These are phyloP conservation scores for Teunomyces funiuensis DNA, from an alignment of 805 yeast species.

Conservation along the genomic window DNA sequence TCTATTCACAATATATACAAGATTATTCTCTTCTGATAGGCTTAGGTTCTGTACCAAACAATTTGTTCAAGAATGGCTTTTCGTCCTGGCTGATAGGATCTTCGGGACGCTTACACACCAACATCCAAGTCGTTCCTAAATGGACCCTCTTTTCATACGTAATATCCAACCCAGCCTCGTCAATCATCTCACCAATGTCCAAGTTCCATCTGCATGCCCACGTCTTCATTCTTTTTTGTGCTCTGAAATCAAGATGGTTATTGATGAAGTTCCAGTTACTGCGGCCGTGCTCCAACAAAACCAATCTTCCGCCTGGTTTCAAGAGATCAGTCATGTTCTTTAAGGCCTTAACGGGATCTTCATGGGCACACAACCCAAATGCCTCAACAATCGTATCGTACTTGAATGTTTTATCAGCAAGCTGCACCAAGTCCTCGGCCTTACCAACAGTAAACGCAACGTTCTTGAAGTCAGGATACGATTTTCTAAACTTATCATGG, in stretches of 20 bases:
- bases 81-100: conserved; percentile 51
- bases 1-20: conserved; percentile 8
- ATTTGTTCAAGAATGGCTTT: conserved; percentile 41
- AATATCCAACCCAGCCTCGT: conserved; percentile 78
- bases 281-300: conserved; percentile 90
- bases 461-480: conserved; percentile 63
- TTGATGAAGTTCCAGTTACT: conserved; percentile 79
- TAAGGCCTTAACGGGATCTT: conserved; percentile 84
- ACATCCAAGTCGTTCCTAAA: conserved; percentile 90
- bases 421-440: conserved; percentile 73
- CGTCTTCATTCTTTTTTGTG: conserved; percentile 76
- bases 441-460: conserved; percentile 89
- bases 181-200: conserved; percentile 85
- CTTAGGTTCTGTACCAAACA: conserved; percentile 37
- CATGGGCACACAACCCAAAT: conserved; percentile 93
- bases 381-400: conserved; percentile 94
- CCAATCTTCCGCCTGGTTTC: conserved; percentile 87
- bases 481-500: conserved; percentile 64
- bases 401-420: conserved; percentile 45
- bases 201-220: conserved; percentile 99
- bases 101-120: conserved; percentile 72
- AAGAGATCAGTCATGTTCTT: conserved; percentile 69
- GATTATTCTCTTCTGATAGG: conserved; percentile 22
- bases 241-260: conserved; percentile 74
- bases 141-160: conserved; percentile 80